Base-by-base conservation (phyloP, 108 stramenopile genomes). In the Seminavis robusta region DNA sequence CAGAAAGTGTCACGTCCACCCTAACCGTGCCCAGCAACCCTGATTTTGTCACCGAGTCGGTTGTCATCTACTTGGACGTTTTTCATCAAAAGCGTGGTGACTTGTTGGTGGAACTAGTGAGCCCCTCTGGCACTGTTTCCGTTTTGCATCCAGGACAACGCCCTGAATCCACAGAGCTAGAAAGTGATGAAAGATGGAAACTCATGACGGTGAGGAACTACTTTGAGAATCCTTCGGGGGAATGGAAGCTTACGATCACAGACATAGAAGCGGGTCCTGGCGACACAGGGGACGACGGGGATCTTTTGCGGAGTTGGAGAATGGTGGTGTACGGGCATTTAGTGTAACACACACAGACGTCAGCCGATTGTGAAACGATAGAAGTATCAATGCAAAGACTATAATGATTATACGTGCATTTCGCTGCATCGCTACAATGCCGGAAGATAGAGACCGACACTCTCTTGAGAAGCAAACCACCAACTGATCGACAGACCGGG, bases 201-300 rank as follows among this genome's bases (percentile, higher is more conserved):
- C 56, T 74, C 26, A 65, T 62, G 56, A 71, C 77, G 1, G 57
- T 79, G 5, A 29, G 65, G 7, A 59, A 69, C 31, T 74, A 69
- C 65, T 73, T 73, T 16, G 77, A 79, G 37, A 21, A 5, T 37
- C 32, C 56, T 8, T 17, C 30, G 16, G 73, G 73, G 23, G 28
- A 24, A 17, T 74, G 73, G 73, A 52, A 32, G 24, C 20, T 74
- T 9, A 43, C 47, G 9, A 34, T 74, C 29, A 39, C 43, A 15
- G 73, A 74, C 29, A 32, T 42, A n/a, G 47, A n/a, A 25, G 33
- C 27, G 31, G 61, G 62, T 11, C 47, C 49, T 37, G 50, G 15
- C 0, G 50, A n/a, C n/a, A n/a, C n/a, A n/a, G n/a, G n/a, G n/a
- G n/a, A n/a, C n/a, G n/a, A n/a, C n/a, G n/a, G n/a, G n/a, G n/a